Evolutionary conservation across 495 filamentous ascomycete species (phyloP), one percentile per base, ranked within the genome.

Genomic region (Penicillium coffeae): DNA sequence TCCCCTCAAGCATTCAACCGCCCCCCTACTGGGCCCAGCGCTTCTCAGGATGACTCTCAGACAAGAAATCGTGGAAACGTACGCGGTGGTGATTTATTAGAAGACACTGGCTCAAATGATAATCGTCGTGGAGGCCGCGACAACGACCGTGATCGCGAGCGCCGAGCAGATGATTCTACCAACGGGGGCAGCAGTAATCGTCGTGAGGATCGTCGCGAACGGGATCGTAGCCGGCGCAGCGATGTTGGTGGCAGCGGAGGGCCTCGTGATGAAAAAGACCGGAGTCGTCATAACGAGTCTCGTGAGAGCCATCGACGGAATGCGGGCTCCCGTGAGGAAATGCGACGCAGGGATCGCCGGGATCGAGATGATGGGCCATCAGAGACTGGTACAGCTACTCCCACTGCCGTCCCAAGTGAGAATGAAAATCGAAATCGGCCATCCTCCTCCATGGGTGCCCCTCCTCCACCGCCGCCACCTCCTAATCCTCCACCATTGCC

Each of bases 311-410:
- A 64, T 18, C 70, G 72, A 14, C 64, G 70, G 14, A 64, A 56
- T 1, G 50, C 61, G 7, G 62, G 66, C 20, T 52, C 63, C 3
- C 70, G 72, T 25, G 72, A 75, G 27, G 72, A 73, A 34, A 55
- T 62, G 30, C 55, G 70, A 42, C 65, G 67, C n/a, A 66, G 72
- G 44, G 72, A 75, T 16, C 66, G 72, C 33, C 70, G 70, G 6
- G 69, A 68, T 25, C 59, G 56, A 10, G 53, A 52, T 1, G 53
- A 53, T 33, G 64, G 55, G 14, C 48, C 59, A 5, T 13, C 60
- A 1, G 57, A 55, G 1, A 43, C 41, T 16, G 34, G 48, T 33
- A 4, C 21, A 8, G 59, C 52, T 21, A 48, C 55, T 8, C 21
- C 54, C 3, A 52, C 42, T 25, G 35, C 32, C 22, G 47, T 12